Conservation (phyloP, 2,329 filamentous ascomycete species). For the Colletotrichum sp. region DNA sequence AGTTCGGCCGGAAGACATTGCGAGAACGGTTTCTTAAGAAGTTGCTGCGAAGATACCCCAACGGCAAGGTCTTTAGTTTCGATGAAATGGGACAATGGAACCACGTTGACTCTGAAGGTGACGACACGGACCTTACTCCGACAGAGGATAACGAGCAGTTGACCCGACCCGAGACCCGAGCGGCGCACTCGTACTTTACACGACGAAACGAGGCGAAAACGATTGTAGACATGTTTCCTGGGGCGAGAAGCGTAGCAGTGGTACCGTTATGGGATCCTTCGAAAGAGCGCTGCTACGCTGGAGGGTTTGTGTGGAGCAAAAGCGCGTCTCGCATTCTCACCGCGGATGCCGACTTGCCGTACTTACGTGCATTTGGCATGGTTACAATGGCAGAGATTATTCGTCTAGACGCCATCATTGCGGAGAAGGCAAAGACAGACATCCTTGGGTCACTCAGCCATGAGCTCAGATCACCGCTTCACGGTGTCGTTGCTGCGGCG, state of each 20-base stretch:
- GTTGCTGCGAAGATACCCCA: constrained; percentile 49
- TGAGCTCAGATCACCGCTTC: constrained; percentile 60
- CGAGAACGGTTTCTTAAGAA: constrained; percentile 44
- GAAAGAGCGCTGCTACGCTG: constrained; percentile 41
- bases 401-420: constrained; percentile 40
- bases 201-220: constrained; percentile 32
- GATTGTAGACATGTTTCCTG: constrained; percentile 43
- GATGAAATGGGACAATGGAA: constrained; percentile 40
- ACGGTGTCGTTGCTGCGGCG: constrained; percentile 59
- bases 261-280: constrained; percentile 41
- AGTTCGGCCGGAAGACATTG: constrained; percentile 26
- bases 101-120: constrained; percentile 29
- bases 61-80: constrained; percentile 52
- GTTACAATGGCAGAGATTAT: constrained; percentile 61
- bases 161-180: neutral
- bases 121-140: constrained; percentile 1
- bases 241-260: constrained; percentile 37
- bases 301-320: constrained; percentile 44
- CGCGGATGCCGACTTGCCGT: constrained; percentile 30
- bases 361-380: constrained; percentile 52
- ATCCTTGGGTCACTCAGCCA: constrained; percentile 63
- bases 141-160: constrained; percentile 10
- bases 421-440: constrained; percentile 53
- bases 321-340: constrained; percentile 30
- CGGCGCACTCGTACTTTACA: constrained; percentile 10